These are phyloP conservation scores for Straminergon stramineum DNA, from an alignment of 225 moss, liverwort and hornwort species.

Conservation along the genomic window DNA sequence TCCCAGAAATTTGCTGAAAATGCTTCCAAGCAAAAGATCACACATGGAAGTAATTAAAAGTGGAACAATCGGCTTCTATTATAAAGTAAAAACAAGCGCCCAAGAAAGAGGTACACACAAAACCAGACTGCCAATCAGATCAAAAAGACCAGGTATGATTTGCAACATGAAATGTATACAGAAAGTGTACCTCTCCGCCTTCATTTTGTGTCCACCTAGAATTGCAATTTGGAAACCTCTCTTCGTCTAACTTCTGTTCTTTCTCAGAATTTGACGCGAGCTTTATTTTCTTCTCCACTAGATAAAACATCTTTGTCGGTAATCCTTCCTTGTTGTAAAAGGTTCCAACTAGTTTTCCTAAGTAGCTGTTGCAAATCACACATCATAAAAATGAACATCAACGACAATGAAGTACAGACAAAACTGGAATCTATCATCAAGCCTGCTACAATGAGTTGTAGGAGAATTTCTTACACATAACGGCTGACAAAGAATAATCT, in stretches of 20 bases:
- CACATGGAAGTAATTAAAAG: background rate
- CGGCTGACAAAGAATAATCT: slow-evolving; percentile 57
- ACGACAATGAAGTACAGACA: background rate
- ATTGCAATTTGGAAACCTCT: slow-evolving; percentile 73
- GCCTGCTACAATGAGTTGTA: background rate
- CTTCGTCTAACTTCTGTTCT: slow-evolving; percentile 59
- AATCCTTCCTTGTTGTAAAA: slow-evolving; percentile 66
- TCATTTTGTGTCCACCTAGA: slow-evolving; percentile 64
- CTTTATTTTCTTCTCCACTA: slow-evolving; percentile 37
- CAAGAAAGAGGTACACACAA: background rate
- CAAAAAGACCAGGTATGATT: background rate
- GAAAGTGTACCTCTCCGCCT: slow-evolving; percentile 66
- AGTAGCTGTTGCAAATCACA: slow-evolving; percentile 43
- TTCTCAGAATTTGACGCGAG: slow-evolving; percentile 38
- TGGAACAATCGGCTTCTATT: background rate
- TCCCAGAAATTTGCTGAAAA: background rate
- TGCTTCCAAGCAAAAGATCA: background rate
- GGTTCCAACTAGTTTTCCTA: slow-evolving; percentile 68
- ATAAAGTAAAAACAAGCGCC: background rate
- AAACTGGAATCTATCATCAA: background rate
- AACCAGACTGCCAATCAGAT: background rate
- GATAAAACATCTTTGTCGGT: slow-evolving; percentile 44
- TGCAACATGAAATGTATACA: background rate
- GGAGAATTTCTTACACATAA: slow-evolving; percentile 52
- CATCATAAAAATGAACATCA: background rate